Conservation (phyloP, 1,284 basidiomycete genomes). For the Trichosporon ovoides region DNA sequence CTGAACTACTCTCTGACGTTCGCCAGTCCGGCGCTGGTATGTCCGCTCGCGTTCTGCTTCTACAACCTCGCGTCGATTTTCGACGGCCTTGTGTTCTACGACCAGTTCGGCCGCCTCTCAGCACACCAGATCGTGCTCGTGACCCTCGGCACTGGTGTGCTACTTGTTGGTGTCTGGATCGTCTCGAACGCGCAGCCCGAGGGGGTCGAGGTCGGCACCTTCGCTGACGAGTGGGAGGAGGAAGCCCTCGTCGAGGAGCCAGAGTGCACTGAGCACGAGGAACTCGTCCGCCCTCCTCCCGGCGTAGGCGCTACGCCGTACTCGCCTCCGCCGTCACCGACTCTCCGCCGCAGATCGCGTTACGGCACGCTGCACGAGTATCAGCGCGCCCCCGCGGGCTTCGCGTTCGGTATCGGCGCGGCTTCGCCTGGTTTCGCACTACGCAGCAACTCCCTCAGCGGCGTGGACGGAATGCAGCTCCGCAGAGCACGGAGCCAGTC, state of each 20-base stretch:
- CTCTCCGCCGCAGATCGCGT: constrained; percentile 22
- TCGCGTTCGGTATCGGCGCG: constrained; percentile 48
- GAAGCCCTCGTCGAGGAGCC: constrained; percentile 20
- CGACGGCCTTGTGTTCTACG: constrained; percentile 77
- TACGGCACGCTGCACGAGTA: constrained; percentile 47
- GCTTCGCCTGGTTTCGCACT: constrained; percentile 48
- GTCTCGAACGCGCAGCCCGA: constrained; percentile 54
- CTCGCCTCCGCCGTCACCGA: constrained; percentile 21
- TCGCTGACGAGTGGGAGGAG: constrained; percentile 35
- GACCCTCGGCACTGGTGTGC: constrained; percentile 67
- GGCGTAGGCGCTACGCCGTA: not conserved
- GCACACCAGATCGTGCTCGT: constrained; percentile 68
- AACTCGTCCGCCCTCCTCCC: constrained; percentile 10
- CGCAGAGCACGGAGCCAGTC: not conserved
- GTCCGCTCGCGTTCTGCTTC: constrained; percentile 91
- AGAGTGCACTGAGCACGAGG: constrained; percentile 22
- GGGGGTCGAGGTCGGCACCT: constrained; percentile 48
- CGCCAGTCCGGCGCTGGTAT: constrained; percentile 81
- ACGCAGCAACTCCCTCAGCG: constrained; percentile 28
- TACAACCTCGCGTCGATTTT: constrained; percentile 90
- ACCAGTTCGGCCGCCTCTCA: constrained; percentile 73
- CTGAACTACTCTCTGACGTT: constrained; percentile 82
- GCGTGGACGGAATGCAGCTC: not conserved
- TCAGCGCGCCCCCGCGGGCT: constrained; percentile 39
- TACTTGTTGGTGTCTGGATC: constrained; percentile 85